A percentile compares a stretch with the other conserved stretches of the same genome.
Conservation (phyloP, 179 eudicot species). For the Spergularia azorica region DNA sequence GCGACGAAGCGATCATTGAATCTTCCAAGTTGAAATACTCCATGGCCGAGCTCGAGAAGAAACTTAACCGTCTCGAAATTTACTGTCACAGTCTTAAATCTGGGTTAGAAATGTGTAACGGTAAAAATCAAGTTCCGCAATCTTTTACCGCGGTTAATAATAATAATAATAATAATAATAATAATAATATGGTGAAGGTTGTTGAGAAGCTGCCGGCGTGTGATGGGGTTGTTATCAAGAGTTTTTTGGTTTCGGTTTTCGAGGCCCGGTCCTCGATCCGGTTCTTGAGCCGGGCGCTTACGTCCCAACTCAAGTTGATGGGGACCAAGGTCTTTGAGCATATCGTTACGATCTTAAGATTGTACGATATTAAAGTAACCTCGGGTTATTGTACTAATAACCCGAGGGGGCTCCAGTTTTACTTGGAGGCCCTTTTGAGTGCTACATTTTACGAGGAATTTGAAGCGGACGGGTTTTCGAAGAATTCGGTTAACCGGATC, state of each 20-base stretch:
- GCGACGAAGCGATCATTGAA: slow-evolving; percentile 84
- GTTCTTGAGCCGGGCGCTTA: slow-evolving; percentile 51
- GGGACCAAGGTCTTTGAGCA: slow-evolving; percentile 62
- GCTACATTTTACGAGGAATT: slow-evolving; percentile 64
- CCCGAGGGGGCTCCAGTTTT: slow-evolving; percentile 45
- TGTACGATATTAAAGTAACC: slow-evolving; percentile 62
- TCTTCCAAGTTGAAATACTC: slow-evolving; percentile 69
- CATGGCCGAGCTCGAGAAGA: slow-evolving; percentile 74
- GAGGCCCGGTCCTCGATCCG: slow-evolving; percentile 68
- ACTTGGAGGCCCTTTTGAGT: slow-evolving; percentile 68
- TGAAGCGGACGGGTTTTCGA: slow-evolving; percentile 53
- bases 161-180: too few relatives aligned
- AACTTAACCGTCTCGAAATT: slow-evolving; percentile 68
- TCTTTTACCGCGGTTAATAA: not conserved
- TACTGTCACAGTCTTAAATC: slow-evolving; percentile 72
- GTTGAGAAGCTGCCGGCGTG: not conserved
- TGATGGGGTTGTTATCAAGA: slow-evolving; percentile 40
- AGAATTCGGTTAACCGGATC: slow-evolving; percentile 28
- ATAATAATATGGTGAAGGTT: not conserved
- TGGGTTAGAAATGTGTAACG: slow-evolving; percentile 55
- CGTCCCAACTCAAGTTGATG: slow-evolving; percentile 59
- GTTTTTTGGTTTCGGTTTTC: slow-evolving; percentile 56
- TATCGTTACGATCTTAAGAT: slow-evolving; percentile 43
- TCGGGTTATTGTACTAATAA: slow-evolving; percentile 32
- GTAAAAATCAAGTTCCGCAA: slow-evolving; percentile 9